These are phyloP conservation scores for Fusarium compactum DNA, from an alignment of 2,329 filamentous ascomycete genomes.

Conservation along the genomic window DNA sequence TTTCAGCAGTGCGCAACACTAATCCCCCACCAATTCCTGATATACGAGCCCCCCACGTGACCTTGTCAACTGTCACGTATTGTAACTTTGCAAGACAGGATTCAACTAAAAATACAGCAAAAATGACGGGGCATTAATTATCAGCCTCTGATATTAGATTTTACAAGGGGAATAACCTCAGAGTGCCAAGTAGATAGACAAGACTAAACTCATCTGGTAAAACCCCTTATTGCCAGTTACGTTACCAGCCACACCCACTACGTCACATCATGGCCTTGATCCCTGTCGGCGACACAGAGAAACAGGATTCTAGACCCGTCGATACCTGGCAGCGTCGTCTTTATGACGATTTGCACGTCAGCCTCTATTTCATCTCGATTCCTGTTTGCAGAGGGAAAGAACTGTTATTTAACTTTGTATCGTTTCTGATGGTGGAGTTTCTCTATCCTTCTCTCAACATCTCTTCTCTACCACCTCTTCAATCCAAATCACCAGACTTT, in stretches of 20 bases:
- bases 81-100: background rate
- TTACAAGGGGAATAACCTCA: background rate
- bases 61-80: background rate
- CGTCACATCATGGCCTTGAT: constrained; percentile 17
- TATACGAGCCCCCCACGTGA: background rate
- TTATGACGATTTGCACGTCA: constrained; percentile 38
- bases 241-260: constrained; percentile 13
- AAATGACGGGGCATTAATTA: background rate
- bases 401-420: constrained; percentile 15
- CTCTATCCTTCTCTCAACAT: constrained; percentile 31
- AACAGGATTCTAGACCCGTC: constrained; percentile 21
- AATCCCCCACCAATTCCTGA: no score
- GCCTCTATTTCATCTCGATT: constrained; percentile 27
- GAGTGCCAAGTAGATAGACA: background rate
- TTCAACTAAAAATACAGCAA: background rate
- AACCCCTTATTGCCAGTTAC: background rate
- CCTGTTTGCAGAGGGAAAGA: constrained; percentile 17
- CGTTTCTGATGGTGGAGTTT: constrained; percentile 21
- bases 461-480: constrained; percentile 2
- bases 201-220: background rate
- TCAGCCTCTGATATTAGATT: background rate
- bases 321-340: constrained; percentile 30
- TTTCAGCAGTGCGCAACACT: background rate
- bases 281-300: constrained; percentile 1
- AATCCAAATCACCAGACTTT: background rate